Evolutionary conservation across 305 asterid species (phyloP).

Genomic region (Lippia alba): DNA sequence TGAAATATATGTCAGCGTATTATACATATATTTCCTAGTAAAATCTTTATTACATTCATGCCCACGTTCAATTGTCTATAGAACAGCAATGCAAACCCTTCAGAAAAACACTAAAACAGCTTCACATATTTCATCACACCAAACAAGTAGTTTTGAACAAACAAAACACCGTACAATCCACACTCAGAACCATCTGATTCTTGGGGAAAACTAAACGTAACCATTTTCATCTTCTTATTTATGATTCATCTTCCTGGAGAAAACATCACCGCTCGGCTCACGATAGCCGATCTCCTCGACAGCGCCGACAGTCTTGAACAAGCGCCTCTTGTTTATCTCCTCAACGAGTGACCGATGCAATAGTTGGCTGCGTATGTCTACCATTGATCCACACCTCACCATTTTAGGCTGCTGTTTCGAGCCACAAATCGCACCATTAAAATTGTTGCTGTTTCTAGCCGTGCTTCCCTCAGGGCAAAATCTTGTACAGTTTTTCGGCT

Average conservation of each 20-base stretch:
- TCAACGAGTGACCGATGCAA: conserved; percentile 63
- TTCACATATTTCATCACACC: conserved; percentile 28
- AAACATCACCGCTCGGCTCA: conserved; percentile 33
- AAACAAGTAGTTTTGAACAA: neutral
- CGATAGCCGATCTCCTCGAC: conserved; percentile 69
- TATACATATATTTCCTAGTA: neutral
- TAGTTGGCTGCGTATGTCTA: conserved; percentile 74
- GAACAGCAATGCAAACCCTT: neutral
- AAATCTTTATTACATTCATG: conserved; percentile 31
- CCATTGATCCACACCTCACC: conserved; percentile 51
- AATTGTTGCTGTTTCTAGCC: conserved; percentile 29
- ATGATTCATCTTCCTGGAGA: conserved; percentile 26
- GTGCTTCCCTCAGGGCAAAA: conserved; percentile 53
- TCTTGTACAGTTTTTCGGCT: conserved; percentile 53
- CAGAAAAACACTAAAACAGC: neutral
- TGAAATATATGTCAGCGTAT: neutral
- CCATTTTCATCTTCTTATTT: conserved; percentile 23
- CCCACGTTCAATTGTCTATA: conserved; percentile 27
- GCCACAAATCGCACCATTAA: conserved; percentile 11
- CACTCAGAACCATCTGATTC: conserved; percentile 15
- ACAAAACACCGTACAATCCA: neutral
- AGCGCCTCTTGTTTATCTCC: conserved; percentile 63
- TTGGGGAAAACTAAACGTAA: conserved; percentile 16
- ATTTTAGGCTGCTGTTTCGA: conserved; percentile 37
- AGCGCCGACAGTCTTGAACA: conserved; percentile 77